Conservation (phyloP, 495 filamentous ascomycete genomes). For the Penicillium riverlandense region DNA sequence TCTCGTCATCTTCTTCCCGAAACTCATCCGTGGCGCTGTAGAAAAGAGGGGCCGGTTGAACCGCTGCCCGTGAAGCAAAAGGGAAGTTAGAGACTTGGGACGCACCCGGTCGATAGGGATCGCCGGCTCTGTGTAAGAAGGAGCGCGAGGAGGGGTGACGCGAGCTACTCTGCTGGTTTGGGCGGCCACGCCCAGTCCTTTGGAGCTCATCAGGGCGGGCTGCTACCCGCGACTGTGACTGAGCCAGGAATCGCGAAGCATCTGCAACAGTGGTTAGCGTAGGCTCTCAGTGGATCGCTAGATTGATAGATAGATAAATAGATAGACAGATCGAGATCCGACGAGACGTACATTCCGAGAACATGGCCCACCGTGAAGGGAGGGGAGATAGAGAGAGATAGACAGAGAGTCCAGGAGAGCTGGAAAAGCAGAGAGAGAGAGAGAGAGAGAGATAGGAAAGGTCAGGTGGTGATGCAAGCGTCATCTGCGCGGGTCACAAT, state of each 20-base stretch:
- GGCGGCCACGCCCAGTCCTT: constrained; percentile 41
- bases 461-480: constrained; percentile 23
- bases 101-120: constrained; percentile 63
- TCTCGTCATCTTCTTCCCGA: constrained; percentile 82
- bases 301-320: no score
- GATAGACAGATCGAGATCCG: not conserved
- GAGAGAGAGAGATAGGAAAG: constrained; percentile 1
- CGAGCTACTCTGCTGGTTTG: constrained; percentile 33
- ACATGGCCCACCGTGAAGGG: constrained; percentile 54
- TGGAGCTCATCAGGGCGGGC: constrained; percentile 54
- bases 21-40: constrained; percentile 79
- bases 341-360: constrained; percentile 83
- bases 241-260: constrained; percentile 93
- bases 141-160: constrained; percentile 42
- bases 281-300: no score
- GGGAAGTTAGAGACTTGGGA: constrained; percentile 69
- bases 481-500: constrained; percentile 37
- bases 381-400: constrained; percentile 3
- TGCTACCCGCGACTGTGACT: constrained; percentile 86
- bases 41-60: constrained; percentile 81
- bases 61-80: constrained; percentile 66
- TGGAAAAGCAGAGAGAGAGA: not conserved
- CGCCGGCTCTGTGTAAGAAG: constrained; percentile 42
- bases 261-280: constrained; percentile 43
- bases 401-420: not conserved